Evolutionary conservation across 2,329 filamentous ascomycete genomes (phyloP).

Genomic region (Trichoderma pleuroti): DNA sequence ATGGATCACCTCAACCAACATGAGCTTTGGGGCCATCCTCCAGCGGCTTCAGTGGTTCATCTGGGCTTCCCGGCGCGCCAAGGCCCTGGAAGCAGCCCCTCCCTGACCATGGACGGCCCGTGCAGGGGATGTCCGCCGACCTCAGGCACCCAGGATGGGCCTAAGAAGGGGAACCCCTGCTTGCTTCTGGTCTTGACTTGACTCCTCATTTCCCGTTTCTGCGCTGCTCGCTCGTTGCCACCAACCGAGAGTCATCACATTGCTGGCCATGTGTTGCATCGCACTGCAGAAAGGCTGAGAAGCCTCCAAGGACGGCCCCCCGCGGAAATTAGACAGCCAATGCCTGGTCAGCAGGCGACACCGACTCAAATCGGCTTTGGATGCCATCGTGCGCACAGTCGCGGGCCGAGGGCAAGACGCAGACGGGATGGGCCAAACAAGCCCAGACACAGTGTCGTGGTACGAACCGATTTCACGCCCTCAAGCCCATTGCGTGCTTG

Average conservation of each 20-base stretch:
- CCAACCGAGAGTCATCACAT: neutral
- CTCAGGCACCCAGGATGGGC: neutral
- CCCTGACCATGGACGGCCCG: neutral
- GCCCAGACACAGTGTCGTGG: neutral
- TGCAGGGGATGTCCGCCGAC: neutral
- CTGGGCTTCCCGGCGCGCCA: neutral
- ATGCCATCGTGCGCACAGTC: slow-evolving; percentile 2
- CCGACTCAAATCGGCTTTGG: neutral
- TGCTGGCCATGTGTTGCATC: slow-evolving; percentile 10
- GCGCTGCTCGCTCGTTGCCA: neutral
- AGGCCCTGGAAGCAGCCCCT: neutral
- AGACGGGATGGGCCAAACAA: neutral
- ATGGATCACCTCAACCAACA: neutral
- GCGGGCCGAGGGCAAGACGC: neutral
- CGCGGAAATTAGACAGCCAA: slow-evolving; percentile 12
- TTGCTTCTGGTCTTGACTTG: neutral
- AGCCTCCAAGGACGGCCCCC: slow-evolving; percentile 4
- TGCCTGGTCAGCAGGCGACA: slow-evolving; percentile 10
- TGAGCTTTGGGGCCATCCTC: neutral
- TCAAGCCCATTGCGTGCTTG: neutral
- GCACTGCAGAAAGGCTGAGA: slow-evolving; percentile 10
- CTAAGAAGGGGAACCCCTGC: neutral
- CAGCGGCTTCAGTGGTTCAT: neutral
- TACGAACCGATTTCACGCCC: neutral
- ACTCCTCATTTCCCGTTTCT: slow-evolving; percentile 9